phyloP scores from a whole-genome alignment of 2,329 filamentous ascomycete genomes.

The Phaeosphaeria sp. region DNA sequence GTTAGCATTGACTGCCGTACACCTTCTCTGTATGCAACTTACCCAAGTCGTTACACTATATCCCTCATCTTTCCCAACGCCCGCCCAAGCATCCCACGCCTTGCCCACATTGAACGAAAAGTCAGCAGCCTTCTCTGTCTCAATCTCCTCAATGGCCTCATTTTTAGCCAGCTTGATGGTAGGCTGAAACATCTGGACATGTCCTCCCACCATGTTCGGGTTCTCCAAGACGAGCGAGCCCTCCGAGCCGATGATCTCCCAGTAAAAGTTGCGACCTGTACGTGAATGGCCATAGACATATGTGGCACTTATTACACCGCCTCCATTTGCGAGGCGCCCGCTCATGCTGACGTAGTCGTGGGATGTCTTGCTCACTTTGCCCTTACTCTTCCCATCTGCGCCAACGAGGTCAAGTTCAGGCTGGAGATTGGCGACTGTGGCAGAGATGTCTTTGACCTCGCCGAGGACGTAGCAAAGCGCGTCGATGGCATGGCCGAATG shows the following conservation, averaged over 20 bases:
- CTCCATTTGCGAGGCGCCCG: conserved; percentile 28
- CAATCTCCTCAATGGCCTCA: conserved; percentile 51
- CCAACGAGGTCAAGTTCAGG: conserved; percentile 29
- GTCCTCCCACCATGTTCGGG: conserved; percentile 24
- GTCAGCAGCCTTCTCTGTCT: conserved; percentile 57
- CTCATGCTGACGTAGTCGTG: conserved; percentile 38
- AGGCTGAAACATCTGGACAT: conserved; percentile 54
- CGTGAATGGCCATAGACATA: conserved; percentile 29
- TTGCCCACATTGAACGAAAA: conserved; percentile 61
- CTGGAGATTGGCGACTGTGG: conserved; percentile 31
- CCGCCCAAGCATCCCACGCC: conserved; percentile 64
- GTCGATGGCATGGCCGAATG: conserved; percentile 46
- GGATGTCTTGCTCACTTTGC: conserved; percentile 31
- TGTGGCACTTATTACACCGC: conserved; percentile 30
- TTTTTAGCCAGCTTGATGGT: conserved; percentile 40
- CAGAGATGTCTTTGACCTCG: conserved; percentile 34
- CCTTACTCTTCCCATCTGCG: conserved; percentile 19
- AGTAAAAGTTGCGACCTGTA: conserved; percentile 35
- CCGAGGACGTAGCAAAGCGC: conserved; percentile 39
- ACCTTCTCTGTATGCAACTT: neutral
- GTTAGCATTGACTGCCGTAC: neutral
- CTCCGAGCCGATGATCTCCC: conserved; percentile 50
- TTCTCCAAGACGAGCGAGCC: conserved; percentile 41
- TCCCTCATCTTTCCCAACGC: conserved; percentile 30
- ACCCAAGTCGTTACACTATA: conserved; percentile 35